phyloP scores from a whole-genome alignment of 208 protist genomes.

The Leishmania tarentolae region DNA sequence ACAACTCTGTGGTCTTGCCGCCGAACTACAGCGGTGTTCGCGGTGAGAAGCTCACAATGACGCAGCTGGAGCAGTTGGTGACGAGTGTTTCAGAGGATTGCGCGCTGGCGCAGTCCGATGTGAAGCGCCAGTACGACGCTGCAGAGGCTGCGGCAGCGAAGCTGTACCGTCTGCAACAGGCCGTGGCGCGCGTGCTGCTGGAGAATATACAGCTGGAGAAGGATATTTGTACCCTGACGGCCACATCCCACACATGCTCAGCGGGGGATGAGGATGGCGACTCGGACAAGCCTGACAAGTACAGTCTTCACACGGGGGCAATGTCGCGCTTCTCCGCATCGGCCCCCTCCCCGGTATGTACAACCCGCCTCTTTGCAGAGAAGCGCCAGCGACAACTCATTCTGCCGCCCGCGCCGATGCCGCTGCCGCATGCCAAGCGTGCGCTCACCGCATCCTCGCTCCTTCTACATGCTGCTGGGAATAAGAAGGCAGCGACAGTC shows the following conservation, averaged over 20 bases:
- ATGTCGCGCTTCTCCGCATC: background rate
- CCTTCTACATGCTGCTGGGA: background rate
- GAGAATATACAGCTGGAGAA: slow-evolving; percentile 62
- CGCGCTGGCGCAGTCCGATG: slow-evolving; percentile 4
- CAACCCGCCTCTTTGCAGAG: background rate
- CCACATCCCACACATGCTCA: background rate
- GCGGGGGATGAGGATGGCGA: background rate
- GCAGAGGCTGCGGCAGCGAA: slow-evolving; percentile 26
- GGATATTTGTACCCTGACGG: slow-evolving; percentile 24
- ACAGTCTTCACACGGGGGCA: background rate
- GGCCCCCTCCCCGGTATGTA: background rate
- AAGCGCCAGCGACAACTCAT: background rate
- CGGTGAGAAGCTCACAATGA: slow-evolving; percentile 26
- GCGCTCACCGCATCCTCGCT: background rate
- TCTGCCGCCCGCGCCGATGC: slow-evolving; percentile 4
- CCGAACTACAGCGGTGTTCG: slow-evolving; percentile 36
- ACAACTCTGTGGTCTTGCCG: slow-evolving; percentile 25
- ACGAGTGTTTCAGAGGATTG: slow-evolving; percentile 9
- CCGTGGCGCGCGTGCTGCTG: slow-evolving; percentile 39
- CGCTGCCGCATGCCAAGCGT: background rate
- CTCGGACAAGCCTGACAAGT: background rate
- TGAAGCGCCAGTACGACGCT: slow-evolving; percentile 19
- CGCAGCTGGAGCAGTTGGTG: slow-evolving; percentile 29
- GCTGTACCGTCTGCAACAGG: slow-evolving; percentile 44
- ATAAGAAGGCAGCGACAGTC: background rate